phyloP scores from a whole-genome alignment of 2,329 filamentous ascomycete species.

The Claviceps digitariae region DNA sequence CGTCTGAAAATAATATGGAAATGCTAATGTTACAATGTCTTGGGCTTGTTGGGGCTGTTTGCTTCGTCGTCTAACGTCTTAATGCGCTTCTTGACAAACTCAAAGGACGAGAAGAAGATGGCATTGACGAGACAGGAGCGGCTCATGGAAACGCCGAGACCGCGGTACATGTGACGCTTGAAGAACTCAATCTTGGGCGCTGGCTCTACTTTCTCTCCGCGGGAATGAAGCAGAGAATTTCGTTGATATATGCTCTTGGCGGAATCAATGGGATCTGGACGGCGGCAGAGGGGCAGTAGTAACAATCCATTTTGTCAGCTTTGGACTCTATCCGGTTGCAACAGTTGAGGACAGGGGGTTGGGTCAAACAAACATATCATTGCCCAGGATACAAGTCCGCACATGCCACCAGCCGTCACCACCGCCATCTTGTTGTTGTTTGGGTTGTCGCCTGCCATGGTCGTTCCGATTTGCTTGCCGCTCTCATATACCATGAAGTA shows the following conservation, averaged over 20 bases:
- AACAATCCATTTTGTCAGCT: not conserved
- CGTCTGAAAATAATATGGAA: not conserved
- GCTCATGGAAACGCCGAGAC: constrained; percentile 69
- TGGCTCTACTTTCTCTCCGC: constrained; percentile 48
- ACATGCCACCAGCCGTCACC: constrained; percentile 64
- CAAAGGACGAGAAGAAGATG: constrained; percentile 82
- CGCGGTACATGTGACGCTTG: constrained; percentile 66
- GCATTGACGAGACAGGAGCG: constrained; percentile 74
- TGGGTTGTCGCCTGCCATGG: constrained; percentile 54
- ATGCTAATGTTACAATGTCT: constrained; percentile 6
- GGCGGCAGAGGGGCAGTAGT: not conserved
- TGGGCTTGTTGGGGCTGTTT: constrained; percentile 3
- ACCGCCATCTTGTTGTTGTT: constrained; percentile 72
- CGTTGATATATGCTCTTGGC: constrained; percentile 79
- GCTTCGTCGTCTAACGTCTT: constrained; percentile 30
- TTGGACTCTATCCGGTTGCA: not conserved
- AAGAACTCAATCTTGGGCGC: constrained; percentile 67
- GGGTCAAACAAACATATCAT: constrained; percentile 44
- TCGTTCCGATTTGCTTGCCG: constrained; percentile 67
- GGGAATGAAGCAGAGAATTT: constrained; percentile 58
- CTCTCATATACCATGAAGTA: constrained; percentile 89
- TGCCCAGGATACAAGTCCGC: constrained; percentile 74
- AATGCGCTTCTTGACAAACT: constrained; percentile 63
- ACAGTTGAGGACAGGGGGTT: not conserved
- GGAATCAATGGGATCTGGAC: constrained; percentile 58